Evolutionary conservation across 345 rosid genomes (phyloP).

Genomic region (Excoecaria agallocha): DNA sequence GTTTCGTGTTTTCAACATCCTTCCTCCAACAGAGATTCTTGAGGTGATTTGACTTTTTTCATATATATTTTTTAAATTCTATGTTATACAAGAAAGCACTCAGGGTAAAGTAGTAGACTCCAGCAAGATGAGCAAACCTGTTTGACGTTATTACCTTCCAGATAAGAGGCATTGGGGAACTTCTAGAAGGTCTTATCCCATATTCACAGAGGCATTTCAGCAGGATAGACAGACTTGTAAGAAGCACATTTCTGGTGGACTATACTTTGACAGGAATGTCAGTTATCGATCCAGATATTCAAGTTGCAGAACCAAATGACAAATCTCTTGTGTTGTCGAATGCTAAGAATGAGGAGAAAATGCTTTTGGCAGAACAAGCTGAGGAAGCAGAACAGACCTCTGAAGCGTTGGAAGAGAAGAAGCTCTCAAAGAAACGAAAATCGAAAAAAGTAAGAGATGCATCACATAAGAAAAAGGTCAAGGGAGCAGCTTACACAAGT

Average conservation of each 20-base stretch:
- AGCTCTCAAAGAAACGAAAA: conserved; percentile 58
- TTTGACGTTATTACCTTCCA: conserved; percentile 27
- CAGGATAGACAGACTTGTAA: conserved; percentile 80
- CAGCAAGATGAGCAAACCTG: neutral
- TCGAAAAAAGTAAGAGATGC: conserved; percentile 42
- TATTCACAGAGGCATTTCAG: conserved; percentile 86
- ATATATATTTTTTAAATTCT: neutral
- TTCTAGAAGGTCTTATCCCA: conserved; percentile 84
- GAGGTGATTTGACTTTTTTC: conserved; percentile 45
- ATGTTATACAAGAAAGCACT: neutral
- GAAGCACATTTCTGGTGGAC: conserved; percentile 87
- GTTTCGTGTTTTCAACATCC: conserved; percentile 59
- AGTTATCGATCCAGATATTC: conserved; percentile 58
- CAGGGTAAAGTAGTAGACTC: neutral
- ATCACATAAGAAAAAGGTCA: conserved; percentile 58
- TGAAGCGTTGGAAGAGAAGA: conserved; percentile 32
- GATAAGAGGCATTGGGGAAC: conserved; percentile 78
- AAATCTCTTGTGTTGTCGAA: conserved; percentile 5
- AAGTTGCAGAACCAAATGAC: conserved; percentile 16
- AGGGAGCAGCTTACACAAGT: conserved; percentile 34
- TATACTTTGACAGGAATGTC: conserved; percentile 84
- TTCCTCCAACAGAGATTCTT: conserved; percentile 71
- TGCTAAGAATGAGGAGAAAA: conserved; percentile 11
- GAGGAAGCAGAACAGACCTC: conserved; percentile 25
- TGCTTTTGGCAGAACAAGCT: neutral